Base-by-base conservation (phyloP, 345 rosid species). In the Kandelia obovata region DNA sequence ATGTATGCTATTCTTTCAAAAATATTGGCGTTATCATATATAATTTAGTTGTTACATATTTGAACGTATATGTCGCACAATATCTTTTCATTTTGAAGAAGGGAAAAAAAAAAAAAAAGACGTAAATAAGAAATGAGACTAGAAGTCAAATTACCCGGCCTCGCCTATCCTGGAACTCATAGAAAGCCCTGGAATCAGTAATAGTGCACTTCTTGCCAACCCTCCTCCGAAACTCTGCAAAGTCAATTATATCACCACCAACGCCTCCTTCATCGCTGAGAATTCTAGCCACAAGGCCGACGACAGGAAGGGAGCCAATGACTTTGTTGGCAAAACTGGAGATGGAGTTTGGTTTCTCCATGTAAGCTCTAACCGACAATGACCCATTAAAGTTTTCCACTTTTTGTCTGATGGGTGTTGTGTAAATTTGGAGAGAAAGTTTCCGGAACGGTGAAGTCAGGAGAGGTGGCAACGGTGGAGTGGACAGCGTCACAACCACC, bases 231-330 rank as follows among this genome's bases (percentile, higher is more conserved):
- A 94, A 94, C 84, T 94, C 98, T 0, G 98, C 98, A 65, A 94
- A 91, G 75, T 94, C 98, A 53, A 94, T 81, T 27, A 81, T 79
- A 74, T 94, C 97, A 62, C 81, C 71, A 9, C 98, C 98, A 28
- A 94, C 91, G 17, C 98, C 97, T 20, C 97, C 98, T 82, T 94
- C 97, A 46, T 91, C 96, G 62, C 87, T 88, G 79, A 88, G 64
- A 65, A 94, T 89, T 75, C 98, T 77, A 0, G 95, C 98, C 3
- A 94, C 67, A 53, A 94, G 98, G 53, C 98, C 98, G 7, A 94
- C 35, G 1, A 94, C 87, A 3, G 98, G 97, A 56, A 94, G 92
- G 6, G 97, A 91, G 19, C 97, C 97, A 56, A 88, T 82, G 71
- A 91, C 89, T 75, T 82, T 87, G 73, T 60, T 95, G 35, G 88